Evolutionary conservation across 2,329 filamentous ascomycete genomes (phyloP).

Genomic region (Fusarium burgessii): DNA sequence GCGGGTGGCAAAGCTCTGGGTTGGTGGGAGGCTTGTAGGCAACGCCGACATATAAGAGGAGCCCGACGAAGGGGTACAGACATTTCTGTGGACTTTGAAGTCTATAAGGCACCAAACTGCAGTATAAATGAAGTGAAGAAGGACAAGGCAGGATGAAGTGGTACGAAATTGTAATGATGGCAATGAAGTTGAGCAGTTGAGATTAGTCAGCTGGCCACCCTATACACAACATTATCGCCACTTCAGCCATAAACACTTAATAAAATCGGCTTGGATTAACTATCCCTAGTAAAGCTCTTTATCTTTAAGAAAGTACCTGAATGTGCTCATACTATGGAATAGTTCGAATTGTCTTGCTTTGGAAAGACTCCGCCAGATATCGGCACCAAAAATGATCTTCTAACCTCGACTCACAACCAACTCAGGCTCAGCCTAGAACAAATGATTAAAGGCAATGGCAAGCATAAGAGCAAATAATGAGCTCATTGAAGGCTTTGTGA

Average conservation of each 20-base stretch:
- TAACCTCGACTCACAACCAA: not conserved
- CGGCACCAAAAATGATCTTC: constrained; percentile 27
- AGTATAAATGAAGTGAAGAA: not conserved
- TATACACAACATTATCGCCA: constrained; percentile 3
- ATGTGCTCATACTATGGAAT: constrained; percentile 14
- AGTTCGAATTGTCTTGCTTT: not conserved
- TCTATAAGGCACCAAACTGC: too few relatives aligned
- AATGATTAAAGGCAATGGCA: constrained; percentile 16
- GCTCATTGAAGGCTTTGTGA: constrained; percentile 2
- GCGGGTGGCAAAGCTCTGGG: constrained; percentile 1
- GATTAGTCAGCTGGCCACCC: constrained; percentile 36
- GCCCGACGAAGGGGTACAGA: not conserved
- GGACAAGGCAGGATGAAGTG: not conserved
- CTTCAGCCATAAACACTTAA: not conserved
- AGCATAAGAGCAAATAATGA: constrained; percentile 26
- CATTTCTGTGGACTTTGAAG: not conserved
- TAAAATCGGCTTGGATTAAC: not conserved
- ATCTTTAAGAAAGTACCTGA: constrained; percentile 10
- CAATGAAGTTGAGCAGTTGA: constrained; percentile 9
- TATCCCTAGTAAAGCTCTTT: not conserved
- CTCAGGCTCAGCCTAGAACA: constrained; percentile 10
- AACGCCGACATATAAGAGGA: constrained; percentile 37
- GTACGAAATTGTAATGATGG: constrained; percentile 21
- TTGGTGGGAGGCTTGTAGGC: constrained; percentile 30
- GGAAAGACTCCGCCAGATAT: constrained; percentile 26